A percentile compares a stretch with the other conserved stretches of the same genome.
Evolutionary conservation across 768 basidiomycete genomes (phyloP).

Genomic region (Lyophyllum semitale): DNA sequence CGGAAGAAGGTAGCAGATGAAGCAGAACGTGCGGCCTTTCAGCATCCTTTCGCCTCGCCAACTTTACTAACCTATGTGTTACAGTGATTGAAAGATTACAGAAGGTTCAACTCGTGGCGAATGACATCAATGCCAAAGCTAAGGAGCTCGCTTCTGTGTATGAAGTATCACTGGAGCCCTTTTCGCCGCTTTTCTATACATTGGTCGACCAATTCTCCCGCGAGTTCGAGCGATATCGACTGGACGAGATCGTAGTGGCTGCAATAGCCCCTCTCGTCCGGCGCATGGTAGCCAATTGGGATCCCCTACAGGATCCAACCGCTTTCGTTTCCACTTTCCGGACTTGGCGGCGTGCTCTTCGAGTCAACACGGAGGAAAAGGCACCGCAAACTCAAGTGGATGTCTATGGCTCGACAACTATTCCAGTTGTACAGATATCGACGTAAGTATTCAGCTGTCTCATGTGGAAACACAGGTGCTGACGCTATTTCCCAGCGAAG

Average conservation of each 20-base stretch:
- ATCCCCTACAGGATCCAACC: constrained; percentile 78
- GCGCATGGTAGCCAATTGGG: constrained; percentile 75
- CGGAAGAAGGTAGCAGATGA: constrained; percentile 73
- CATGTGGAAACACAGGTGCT: background rate
- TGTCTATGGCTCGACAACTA: constrained; percentile 52
- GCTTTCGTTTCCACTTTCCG: constrained; percentile 66
- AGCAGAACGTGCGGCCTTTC: constrained; percentile 61
- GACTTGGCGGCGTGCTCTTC: constrained; percentile 69
- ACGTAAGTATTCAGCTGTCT: constrained; percentile 33
- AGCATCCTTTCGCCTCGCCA: background rate
- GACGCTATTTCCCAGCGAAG: constrained; percentile 39
- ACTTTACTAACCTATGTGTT: constrained; percentile 5
- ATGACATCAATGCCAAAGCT: constrained; percentile 66
- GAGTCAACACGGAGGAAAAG: constrained; percentile 52
- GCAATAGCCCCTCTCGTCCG: constrained; percentile 86
- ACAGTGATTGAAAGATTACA: constrained; percentile 80
- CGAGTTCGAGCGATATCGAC: constrained; percentile 76
- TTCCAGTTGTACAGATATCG: constrained; percentile 27
- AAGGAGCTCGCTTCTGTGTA: constrained; percentile 66
- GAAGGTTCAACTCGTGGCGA: constrained; percentile 72
- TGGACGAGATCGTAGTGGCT: constrained; percentile 93
- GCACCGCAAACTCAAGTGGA: constrained; percentile 49
- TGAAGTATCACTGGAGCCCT: constrained; percentile 72
- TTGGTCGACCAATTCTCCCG: constrained; percentile 67
- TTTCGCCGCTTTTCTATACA: constrained; percentile 71